Evolutionary conservation across 2,329 filamentous ascomycete genomes (phyloP), one percentile per base, ranked within the genome.

Genomic region (Penicillium nordicum): DNA sequence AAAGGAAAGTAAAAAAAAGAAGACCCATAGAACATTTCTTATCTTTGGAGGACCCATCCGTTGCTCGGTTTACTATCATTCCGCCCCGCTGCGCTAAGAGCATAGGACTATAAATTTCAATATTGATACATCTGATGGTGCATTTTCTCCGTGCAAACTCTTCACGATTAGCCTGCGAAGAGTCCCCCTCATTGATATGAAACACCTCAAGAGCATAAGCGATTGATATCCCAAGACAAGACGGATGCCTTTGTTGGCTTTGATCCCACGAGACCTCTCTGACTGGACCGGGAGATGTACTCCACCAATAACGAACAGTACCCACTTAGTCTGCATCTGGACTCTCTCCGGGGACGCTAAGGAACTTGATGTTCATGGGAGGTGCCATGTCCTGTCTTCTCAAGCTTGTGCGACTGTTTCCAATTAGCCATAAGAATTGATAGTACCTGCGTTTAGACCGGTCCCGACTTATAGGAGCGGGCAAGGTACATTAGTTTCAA

Each of bases 21-120:
- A 59, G 46, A 44, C 41, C 44, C 49, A 38, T 56, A 57, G 52
- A 63, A 59, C 43, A 27, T 53, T 55, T 44, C 55, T 57, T 54
- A 57, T 60, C 58, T 60, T 59, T 43, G 52, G 27, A 27, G 40
- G 34, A 30, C 50, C 51, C 57, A 50, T 46, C 36, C 52, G 37
- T 45, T 34, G 38, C 40, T 43, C 46, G 37, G 34, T 29, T 30
- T 37, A 18, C 47, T 49, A 43, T 29, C 21, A 21, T 40, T 50
- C 27, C 49, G 48, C 53, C 44, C 45, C 54, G 42, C 45, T 51
- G n/a, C 43, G 21, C 48, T 27, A 38, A 42, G 32, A 23, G 37
- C n/a, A 49, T 50, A 37, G 44, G 44, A 46, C 47, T 55, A 51
- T 52, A 56, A 34, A 40, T 5, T 36, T 52, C 29, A 21, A 52